Evolutionary conservation across 2,329 filamentous ascomycete species (phyloP), one percentile per base, ranked within the genome.

Genomic region (Blastomyces emzantsi): DNA sequence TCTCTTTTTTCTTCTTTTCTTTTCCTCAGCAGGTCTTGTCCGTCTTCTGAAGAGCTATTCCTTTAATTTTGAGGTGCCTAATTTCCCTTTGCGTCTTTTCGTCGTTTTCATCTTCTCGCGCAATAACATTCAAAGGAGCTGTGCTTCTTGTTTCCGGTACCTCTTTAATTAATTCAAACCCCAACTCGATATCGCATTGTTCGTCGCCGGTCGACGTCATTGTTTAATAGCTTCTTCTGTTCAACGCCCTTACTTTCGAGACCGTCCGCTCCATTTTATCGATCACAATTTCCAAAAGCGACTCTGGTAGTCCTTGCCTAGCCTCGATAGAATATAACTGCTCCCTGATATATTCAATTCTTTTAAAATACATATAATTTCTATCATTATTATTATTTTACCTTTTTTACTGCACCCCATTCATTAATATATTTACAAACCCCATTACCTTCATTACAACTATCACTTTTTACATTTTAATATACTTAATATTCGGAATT

Each of bases 1-100:
- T n/a, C n/a, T n/a, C n/a, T n/a, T n/a, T n/a, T n/a, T n/a, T n/a
- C 75, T 75, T 74, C 70, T 71, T 71, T 71, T 72, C 72, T 77
- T 77, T 56, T 83, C 84, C 79, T 80, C 79, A 86, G 85, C 85
- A 87, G 87, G 85, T 80, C 79, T 73, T 77, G 55, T 70, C 71
- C 65, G 66, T 67, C 67, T 47, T 60, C 67, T 57, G 62, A 59
- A 64, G 69, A 70, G 70, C 70, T 72, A 72, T 69, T 69, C 71
- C 65, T 63, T 58, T 66, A 66, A 54, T 63, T 65, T 72, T 71
- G 62, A 66, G 68, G 67, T 66, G 64, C 57, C 62, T 60, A 60
- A 19, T 43, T 60, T 39, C 57, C 30, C 28, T 43, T 61, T 56
- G 25, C 28, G 75, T 80, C 83, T 81, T 78, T 73, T 71, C 71